Evolutionary conservation across 441 rosid species (phyloP).

Genomic region (Raphanus hybrid): DNA sequence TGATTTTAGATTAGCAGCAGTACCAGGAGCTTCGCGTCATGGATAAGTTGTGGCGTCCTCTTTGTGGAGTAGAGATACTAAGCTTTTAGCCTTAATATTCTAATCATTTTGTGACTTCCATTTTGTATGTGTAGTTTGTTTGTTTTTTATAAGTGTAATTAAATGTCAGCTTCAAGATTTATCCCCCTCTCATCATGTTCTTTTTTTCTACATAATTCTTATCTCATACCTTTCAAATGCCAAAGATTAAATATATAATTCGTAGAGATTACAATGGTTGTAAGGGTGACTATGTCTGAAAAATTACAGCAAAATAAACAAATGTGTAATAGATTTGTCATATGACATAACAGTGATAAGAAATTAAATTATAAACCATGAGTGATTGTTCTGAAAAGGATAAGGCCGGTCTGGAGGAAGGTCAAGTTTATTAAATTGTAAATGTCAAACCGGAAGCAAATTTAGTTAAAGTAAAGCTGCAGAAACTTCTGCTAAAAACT

Average conservation of each 20-base stretch:
- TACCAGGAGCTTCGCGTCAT: not conserved
- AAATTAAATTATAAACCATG: too few relatives aligned
- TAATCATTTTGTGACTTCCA: not conserved
- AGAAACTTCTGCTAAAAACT: too few relatives aligned
- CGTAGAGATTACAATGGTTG: too few relatives aligned
- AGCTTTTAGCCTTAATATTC: not conserved
- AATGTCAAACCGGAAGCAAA: too few relatives aligned
- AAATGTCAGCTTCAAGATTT: slow-evolving; percentile 2
- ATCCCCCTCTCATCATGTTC: not conserved
- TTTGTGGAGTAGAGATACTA: not conserved
- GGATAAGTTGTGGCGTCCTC: not conserved
- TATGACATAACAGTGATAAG: too few relatives aligned
- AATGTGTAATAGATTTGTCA: too few relatives aligned
- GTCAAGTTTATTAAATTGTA: too few relatives aligned
- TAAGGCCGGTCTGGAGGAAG: too few relatives aligned
- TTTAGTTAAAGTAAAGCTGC: too few relatives aligned
- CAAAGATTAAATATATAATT: not conserved
- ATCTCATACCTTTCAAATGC: not conserved
- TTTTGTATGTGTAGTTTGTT: not conserved
- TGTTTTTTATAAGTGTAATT: not conserved
- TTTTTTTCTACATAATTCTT: not conserved
- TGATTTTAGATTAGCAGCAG: not conserved
- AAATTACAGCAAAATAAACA: too few relatives aligned
- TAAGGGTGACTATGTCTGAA: too few relatives aligned
- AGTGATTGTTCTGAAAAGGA: too few relatives aligned